phyloP scores from a whole-genome alignment of 2,329 filamentous ascomycete genomes.

The Colletotrichum liriopes region DNA sequence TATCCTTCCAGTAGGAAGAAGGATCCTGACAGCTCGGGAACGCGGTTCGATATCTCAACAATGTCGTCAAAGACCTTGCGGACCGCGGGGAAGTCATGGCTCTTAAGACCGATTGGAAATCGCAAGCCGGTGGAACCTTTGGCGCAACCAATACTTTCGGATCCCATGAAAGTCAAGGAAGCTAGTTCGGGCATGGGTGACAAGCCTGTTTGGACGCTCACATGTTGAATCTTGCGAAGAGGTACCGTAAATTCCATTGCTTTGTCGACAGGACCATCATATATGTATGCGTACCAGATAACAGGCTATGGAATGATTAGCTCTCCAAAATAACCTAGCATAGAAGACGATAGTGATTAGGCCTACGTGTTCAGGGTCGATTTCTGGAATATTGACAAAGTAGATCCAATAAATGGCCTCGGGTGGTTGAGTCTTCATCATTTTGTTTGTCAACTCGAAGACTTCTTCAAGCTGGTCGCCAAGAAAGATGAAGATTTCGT shows the following conservation, averaged over 20 bases:
- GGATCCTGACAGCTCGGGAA: constrained; percentile 47
- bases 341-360: constrained; percentile 42
- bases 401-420: constrained; percentile 49
- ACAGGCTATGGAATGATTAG: constrained; percentile 51
- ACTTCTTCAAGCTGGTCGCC: constrained; percentile 50
- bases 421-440: constrained; percentile 49
- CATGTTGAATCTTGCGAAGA: constrained; percentile 57
- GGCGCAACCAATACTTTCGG: constrained; percentile 56
- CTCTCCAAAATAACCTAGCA: not conserved
- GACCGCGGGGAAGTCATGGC: constrained; percentile 52
- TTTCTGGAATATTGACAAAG: constrained; percentile 52
- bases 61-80: constrained; percentile 52
- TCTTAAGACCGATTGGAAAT: constrained; percentile 60
- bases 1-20: constrained; percentile 43
- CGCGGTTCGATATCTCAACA: constrained; percentile 53
- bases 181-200: constrained; percentile 62
- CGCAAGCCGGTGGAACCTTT: constrained; percentile 57
- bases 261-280: constrained; percentile 56
- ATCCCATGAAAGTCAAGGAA: constrained; percentile 56
- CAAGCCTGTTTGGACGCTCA: constrained; percentile 48
- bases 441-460: constrained; percentile 53
- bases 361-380: constrained; percentile 50
- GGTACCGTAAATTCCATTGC: constrained; percentile 57
- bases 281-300: constrained; percentile 58
- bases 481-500: constrained; percentile 46